These are phyloP conservation scores for Scheffersomyces lignicola DNA, from an alignment of 1,139 yeast genomes.

Conservation along the genomic window DNA sequence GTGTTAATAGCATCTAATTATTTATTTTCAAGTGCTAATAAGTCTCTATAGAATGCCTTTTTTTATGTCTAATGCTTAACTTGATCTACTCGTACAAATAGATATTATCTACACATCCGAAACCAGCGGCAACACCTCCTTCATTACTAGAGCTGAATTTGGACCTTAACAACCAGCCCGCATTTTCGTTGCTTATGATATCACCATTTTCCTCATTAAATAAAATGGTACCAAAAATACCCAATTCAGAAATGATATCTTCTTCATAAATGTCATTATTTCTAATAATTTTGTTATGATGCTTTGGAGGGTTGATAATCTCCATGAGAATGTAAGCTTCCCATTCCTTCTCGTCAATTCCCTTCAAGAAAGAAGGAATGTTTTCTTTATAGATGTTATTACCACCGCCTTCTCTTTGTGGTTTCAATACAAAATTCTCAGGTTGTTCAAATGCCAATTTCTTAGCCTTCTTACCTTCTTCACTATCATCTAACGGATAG, in stretches of 20 bases:
- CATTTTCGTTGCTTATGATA: constrained; percentile 59
- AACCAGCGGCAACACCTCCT: constrained; percentile 99
- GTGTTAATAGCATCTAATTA: too few species aligned
- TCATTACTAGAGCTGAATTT: constrained; percentile 86
- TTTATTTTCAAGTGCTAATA: neutral
- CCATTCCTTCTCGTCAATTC: constrained; percentile 74
- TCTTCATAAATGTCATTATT: constrained; percentile 62
- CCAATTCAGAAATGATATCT: constrained; percentile 82
- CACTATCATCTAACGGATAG: constrained; percentile 77
- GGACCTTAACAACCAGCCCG: constrained; percentile 87
- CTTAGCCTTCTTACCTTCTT: constrained; percentile 63
- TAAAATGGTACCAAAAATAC: constrained; percentile 80
- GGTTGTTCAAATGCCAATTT: constrained; percentile 69
- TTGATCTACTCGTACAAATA: constrained; percentile 33
- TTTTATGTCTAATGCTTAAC: constrained; percentile 3
- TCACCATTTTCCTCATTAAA: constrained; percentile 66
- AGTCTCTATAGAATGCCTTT: neutral
- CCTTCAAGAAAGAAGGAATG: constrained; percentile 69
- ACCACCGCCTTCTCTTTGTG: constrained; percentile 97
- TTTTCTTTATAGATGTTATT: constrained; percentile 85
- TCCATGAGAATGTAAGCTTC: constrained; percentile 93
- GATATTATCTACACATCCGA: constrained; percentile 89
- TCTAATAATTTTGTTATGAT: constrained; percentile 68
- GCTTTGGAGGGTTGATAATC: constrained; percentile 73
- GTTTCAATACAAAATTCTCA: constrained; percentile 77